Conservation (phyloP, 164 flowering plant species). For the Pachysandra terminalis region DNA sequence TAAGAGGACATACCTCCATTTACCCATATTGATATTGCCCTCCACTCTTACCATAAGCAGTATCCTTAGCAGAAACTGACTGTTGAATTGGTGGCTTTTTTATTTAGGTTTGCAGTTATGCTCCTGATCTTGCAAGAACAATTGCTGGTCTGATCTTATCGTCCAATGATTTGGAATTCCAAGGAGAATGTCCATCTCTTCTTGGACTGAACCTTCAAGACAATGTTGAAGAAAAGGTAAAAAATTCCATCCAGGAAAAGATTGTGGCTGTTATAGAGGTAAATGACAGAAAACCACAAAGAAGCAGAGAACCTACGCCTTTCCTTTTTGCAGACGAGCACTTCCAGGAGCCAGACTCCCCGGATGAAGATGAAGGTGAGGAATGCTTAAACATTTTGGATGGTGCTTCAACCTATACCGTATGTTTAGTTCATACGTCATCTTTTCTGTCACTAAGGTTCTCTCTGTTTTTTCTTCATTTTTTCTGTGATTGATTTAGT, state of each 20-base stretch:
- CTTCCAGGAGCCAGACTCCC: slow-evolving; percentile 26
- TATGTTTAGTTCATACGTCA: too few species aligned
- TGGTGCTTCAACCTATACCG: too few species aligned
- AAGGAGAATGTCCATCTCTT: slow-evolving; percentile 68
- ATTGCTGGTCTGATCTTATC: slow-evolving; percentile 71
- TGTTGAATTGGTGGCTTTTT: slow-evolving; percentile 4
- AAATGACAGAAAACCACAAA: slow-evolving; percentile 55
- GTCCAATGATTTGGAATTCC: slow-evolving; percentile 64
- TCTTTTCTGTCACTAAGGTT: too few species aligned
- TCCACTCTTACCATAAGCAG: slow-evolving; percentile 63
- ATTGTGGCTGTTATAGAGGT: slow-evolving; percentile 51
- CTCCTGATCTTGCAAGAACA: slow-evolving; percentile 84
- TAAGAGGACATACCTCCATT: slow-evolving; percentile 69
- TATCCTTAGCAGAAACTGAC: slow-evolving; percentile 43
- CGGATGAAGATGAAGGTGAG: slow-evolving; percentile 49
- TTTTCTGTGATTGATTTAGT: too few species aligned
- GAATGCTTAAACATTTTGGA: slow-evolving; percentile 24
- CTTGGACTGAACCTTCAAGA: slow-evolving; percentile 54
- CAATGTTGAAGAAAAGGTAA: slow-evolving; percentile 32
- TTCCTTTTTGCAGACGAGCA: slow-evolving; percentile 51
- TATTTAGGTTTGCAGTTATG: slow-evolving; percentile 67
- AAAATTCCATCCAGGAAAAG: slow-evolving; percentile 56
- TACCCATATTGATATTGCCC: slow-evolving; percentile 51
- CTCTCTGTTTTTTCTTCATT: too few species aligned
- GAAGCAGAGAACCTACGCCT: slow-evolving; percentile 36